phyloP scores from a whole-genome alignment of 768 basidiomycete species.

The Sutorius australiensis region DNA sequence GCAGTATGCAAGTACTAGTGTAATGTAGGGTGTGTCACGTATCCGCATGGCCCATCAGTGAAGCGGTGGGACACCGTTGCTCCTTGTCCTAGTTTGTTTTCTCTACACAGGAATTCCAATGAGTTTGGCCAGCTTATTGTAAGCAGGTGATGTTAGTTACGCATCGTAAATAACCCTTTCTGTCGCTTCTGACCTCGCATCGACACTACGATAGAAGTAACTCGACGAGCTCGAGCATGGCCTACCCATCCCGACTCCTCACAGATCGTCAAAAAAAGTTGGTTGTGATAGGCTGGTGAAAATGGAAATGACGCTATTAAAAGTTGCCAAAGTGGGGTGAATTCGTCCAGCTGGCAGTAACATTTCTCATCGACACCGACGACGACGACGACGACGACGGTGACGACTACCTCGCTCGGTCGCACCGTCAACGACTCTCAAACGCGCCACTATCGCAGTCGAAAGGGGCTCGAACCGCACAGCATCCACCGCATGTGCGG shows the following conservation, averaged over 20 bases:
- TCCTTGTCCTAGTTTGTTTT: background rate
- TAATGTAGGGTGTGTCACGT: background rate
- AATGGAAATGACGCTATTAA: slow-evolving; percentile 10
- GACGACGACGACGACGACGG: slow-evolving; percentile 13
- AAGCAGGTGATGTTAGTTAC: background rate
- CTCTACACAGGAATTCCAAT: background rate
- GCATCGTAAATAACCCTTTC: background rate
- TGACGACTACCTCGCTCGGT: background rate
- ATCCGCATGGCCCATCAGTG: background rate
- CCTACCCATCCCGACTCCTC: too few species aligned
- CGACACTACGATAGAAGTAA: background rate
- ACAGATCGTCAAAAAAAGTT: background rate
- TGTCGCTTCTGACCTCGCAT: background rate
- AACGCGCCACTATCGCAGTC: background rate
- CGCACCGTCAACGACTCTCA: background rate
- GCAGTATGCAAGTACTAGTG: too few species aligned
- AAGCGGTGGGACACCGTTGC: background rate
- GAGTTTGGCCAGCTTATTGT: too few species aligned
- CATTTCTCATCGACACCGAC: slow-evolving; percentile 1
- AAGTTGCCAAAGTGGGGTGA: slow-evolving; percentile 13
- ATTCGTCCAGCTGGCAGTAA: background rate
- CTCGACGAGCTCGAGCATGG: background rate
- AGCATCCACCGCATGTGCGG: background rate
- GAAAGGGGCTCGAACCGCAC: slow-evolving; percentile 1
- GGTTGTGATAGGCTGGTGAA: slow-evolving; percentile 1